A percentile compares a stretch with the other conserved stretches of the same genome.
Conservation (phyloP, 768 basidiomycete genomes). For the Candolleomyces efflorescens region DNA sequence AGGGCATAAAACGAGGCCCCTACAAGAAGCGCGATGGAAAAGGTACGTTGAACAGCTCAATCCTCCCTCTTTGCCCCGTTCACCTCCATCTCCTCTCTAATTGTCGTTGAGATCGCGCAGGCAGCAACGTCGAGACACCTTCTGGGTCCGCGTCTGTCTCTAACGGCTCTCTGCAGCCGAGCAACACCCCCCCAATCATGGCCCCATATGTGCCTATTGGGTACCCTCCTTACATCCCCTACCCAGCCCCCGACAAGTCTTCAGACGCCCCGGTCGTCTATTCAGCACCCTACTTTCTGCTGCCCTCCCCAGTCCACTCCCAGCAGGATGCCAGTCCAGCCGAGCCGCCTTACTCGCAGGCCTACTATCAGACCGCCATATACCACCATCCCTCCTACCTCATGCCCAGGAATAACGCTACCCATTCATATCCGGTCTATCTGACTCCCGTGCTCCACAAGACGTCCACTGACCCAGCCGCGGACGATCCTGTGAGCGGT, state of each 20-base stretch:
- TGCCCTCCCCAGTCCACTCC: conserved; percentile 26
- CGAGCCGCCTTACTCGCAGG: conserved; percentile 14
- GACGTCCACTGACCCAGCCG: neutral
- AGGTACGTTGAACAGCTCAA: conserved; percentile 45
- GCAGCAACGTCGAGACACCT: conserved; percentile 44
- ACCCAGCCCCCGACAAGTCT: conserved; percentile 45
- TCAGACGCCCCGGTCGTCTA: conserved; percentile 48
- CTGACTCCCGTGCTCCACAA: neutral
- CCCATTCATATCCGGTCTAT: neutral
- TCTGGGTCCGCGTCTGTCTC: conserved; percentile 30
- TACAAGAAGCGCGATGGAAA: conserved; percentile 96
- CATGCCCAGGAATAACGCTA: neutral
- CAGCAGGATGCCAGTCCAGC: conserved; percentile 23
- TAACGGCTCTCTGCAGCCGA: conserved; percentile 33
- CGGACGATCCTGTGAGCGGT: too few relatives aligned
- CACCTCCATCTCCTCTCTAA: conserved; percentile 29
- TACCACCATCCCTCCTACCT: neutral
- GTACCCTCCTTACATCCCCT: conserved; percentile 50
- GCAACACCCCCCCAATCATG: conserved; percentile 15
- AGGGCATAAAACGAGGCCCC: conserved; percentile 81
- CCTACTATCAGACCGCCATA: conserved; percentile 18
- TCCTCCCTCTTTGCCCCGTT: conserved; percentile 10
- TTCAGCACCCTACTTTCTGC: conserved; percentile 44
- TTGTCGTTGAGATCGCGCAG: conserved; percentile 54
- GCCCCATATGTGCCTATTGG: conserved; percentile 50